phyloP scores from a whole-genome alignment of 441 rosid genomes.

The Erysimum cheiri region DNA sequence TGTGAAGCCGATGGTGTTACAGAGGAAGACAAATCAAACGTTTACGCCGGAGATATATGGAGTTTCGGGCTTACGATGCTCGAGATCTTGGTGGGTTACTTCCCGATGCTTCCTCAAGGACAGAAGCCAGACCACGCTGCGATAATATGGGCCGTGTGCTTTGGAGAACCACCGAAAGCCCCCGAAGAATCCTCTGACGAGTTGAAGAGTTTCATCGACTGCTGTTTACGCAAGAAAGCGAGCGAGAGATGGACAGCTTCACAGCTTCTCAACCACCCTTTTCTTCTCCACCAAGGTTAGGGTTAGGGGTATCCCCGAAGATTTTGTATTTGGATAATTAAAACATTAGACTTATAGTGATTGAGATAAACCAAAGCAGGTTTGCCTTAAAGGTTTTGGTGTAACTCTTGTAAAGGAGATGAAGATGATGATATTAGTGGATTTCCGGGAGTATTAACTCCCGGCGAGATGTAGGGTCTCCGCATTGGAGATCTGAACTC shows the following conservation, averaged over 20 bases:
- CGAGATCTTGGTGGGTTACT: slow-evolving; percentile 79
- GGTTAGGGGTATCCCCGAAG: neutral
- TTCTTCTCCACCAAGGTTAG: slow-evolving; percentile 43
- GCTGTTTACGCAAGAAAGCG: slow-evolving; percentile 80
- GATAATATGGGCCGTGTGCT: slow-evolving; percentile 83
- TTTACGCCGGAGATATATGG: slow-evolving; percentile 87
- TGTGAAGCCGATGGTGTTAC: slow-evolving; percentile 49
- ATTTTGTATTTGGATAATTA: neutral
- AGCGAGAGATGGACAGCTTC: slow-evolving; percentile 68
- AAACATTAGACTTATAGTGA: neutral
- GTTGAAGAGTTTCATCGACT: slow-evolving; percentile 65
- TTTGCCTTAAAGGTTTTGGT: neutral
- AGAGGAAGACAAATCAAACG: slow-evolving; percentile 72
- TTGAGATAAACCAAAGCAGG: slow-evolving; percentile 3
- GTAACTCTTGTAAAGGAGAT: slow-evolving; percentile 1
- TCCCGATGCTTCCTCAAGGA: slow-evolving; percentile 62
- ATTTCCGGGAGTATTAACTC: neutral
- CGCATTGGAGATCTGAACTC: slow-evolving; percentile 3
- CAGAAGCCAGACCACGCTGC: slow-evolving; percentile 82
- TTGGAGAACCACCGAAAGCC: slow-evolving; percentile 71
- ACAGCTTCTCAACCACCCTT: slow-evolving; percentile 70
- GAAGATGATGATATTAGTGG: slow-evolving; percentile 10
- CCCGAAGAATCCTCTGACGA: slow-evolving; percentile 62
- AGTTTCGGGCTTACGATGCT: slow-evolving; percentile 77
- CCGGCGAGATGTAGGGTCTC: slow-evolving; percentile 7